These are phyloP conservation scores for Plasmodium malariae DNA, from an alignment of 169 alveolate species.

Conservation along the genomic window DNA sequence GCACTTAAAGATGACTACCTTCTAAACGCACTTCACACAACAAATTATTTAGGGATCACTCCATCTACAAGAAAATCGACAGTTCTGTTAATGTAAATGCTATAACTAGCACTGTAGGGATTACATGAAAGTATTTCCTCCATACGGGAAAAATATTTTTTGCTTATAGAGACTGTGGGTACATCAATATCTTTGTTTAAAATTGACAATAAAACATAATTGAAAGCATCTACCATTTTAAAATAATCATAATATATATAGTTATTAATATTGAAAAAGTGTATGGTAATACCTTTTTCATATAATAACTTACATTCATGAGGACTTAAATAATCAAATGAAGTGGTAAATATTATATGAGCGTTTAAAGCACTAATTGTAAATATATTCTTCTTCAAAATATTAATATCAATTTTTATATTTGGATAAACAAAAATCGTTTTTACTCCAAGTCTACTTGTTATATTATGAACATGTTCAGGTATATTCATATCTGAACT, in stretches of 20 bases:
- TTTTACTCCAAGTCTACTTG: constrained; percentile 47
- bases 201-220: constrained; percentile 45
- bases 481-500: constrained; percentile 30
- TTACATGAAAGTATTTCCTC: constrained; percentile 55
- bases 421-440: constrained; percentile 51
- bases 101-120: constrained; percentile 10
- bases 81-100: constrained; percentile 31
- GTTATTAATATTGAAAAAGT: constrained; percentile 58
- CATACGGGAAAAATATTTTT: constrained; percentile 32
- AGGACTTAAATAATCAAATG: constrained; percentile 64
- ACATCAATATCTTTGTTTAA: constrained; percentile 56
- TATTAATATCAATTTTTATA: constrained; percentile 19
- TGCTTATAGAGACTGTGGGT: constrained; percentile 43
- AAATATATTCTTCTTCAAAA: constrained; percentile 40
- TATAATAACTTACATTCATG: constrained; percentile 53
- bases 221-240: constrained; percentile 48
- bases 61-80: neutral
- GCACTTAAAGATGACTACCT: neutral
- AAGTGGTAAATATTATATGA: constrained; percentile 20
- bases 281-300: constrained; percentile 43
- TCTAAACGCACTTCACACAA: neutral
- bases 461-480: constrained; percentile 39
- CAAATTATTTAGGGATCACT: neutral
- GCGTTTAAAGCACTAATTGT: constrained; percentile 66
- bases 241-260: constrained; percentile 61